Conservation (phyloP, 2,329 filamentous ascomycete species). For the Lojkania enalia region DNA sequence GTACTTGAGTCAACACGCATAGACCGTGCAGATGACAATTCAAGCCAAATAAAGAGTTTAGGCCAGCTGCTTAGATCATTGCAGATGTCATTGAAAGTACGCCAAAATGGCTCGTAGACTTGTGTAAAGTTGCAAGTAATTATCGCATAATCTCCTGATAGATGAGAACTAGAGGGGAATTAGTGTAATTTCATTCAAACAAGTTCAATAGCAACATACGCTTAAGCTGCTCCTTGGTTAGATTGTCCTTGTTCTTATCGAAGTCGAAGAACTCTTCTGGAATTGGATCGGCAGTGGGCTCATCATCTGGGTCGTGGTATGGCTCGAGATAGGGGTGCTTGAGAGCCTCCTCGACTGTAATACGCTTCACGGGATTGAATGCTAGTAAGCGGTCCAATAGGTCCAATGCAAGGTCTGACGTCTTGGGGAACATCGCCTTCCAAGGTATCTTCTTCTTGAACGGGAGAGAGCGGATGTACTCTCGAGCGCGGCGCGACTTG, state of each 20-base stretch:
- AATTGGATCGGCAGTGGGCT: slow-evolving; percentile 94
- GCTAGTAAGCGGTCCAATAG: slow-evolving; percentile 93
- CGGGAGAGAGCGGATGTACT: slow-evolving; percentile 96
- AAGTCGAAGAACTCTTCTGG: slow-evolving; percentile 99
- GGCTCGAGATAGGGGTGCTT: slow-evolving; percentile 98
- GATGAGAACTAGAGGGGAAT: slow-evolving; percentile 68
- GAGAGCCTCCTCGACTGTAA: slow-evolving; percentile 94
- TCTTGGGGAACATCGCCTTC: slow-evolving; percentile 96
- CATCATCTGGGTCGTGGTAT: slow-evolving; percentile 97
- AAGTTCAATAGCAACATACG: slow-evolving; percentile 54
- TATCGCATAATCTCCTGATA: slow-evolving; percentile 94
- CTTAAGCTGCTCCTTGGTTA: slow-evolving; percentile 98
- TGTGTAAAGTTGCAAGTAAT: slow-evolving; percentile 22
- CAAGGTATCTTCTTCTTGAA: slow-evolving; percentile 99
- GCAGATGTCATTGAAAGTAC: slow-evolving; percentile 10
- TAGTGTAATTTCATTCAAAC: slow-evolving; percentile 13
- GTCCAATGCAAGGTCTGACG: slow-evolving; percentile 94
- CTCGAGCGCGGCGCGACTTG: slow-evolving; percentile 93
- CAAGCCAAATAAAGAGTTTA: slow-evolving; percentile 21
- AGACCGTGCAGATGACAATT: slow-evolving; percentile 2
- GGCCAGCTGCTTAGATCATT: slow-evolving; percentile 28
- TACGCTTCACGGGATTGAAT: slow-evolving; percentile 98
- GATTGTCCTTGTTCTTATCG: slow-evolving; percentile 98
- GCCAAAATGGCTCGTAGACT: slow-evolving; percentile 8
- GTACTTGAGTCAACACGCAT: neutral